These are phyloP conservation scores for Petasospora rhodanensis DNA, from an alignment of 1,139 yeast species.

Conservation along the genomic window DNA sequence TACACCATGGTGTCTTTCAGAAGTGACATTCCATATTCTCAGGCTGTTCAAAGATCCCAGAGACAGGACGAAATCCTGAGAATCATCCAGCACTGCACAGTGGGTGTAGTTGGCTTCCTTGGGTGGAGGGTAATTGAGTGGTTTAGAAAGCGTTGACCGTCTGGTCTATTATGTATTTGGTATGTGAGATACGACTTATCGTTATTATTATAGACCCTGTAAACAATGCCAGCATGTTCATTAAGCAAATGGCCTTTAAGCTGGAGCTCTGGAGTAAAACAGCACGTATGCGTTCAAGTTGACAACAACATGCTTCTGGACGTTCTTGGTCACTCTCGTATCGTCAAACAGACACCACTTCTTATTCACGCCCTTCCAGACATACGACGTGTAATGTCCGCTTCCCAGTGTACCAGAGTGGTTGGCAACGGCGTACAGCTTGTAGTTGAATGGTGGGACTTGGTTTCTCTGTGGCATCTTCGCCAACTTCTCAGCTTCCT, in stretches of 20 bases:
- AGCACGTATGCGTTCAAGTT: slow-evolving; percentile 67
- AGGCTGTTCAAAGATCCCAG: slow-evolving; percentile 54
- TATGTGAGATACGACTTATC: too few relatives aligned
- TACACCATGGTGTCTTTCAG: slow-evolving; percentile 92
- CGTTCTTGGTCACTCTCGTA: slow-evolving; percentile 47
- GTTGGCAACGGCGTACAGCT: slow-evolving; percentile 81
- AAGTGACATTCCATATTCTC: slow-evolving; percentile 72
- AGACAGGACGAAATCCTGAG: slow-evolving; percentile 42
- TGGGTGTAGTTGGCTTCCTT: slow-evolving; percentile 11
- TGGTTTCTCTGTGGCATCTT: slow-evolving; percentile 72
- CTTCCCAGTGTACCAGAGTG: slow-evolving; percentile 80
- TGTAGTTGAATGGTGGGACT: slow-evolving; percentile 71
- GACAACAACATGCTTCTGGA: slow-evolving; percentile 38
- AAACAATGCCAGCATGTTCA: too few relatives aligned
- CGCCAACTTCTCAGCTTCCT: slow-evolving; percentile 41
- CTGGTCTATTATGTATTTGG: too few relatives aligned
- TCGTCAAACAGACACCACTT: slow-evolving; percentile 83
- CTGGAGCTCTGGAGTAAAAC: slow-evolving; percentile 45
- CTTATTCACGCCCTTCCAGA: slow-evolving; percentile 52
- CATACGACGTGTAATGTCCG: slow-evolving; percentile 91
- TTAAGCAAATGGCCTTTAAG: too few relatives aligned
- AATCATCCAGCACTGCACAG: slow-evolving; percentile 17
- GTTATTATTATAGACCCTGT: too few relatives aligned
- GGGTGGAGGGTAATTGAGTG: slow-evolving; percentile 3
- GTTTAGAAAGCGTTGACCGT: slow-evolving; percentile 1